Conservation (phyloP, 441 rosid species). For the Dalechampia spathulata region DNA sequence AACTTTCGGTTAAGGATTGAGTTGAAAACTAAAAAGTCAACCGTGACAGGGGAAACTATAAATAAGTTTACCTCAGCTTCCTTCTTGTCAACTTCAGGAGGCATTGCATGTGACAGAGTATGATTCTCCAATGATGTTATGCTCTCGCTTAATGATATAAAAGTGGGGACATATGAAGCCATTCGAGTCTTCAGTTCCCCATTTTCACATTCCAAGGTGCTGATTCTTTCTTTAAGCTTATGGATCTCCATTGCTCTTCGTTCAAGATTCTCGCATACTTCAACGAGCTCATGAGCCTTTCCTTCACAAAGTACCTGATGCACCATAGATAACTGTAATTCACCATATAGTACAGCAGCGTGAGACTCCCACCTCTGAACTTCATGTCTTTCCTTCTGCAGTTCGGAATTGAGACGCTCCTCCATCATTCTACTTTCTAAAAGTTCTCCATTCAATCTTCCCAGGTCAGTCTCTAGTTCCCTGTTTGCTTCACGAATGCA, state of each 20-base stretch:
- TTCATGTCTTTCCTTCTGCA: slow-evolving; percentile 38
- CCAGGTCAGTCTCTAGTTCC: slow-evolving; percentile 39
- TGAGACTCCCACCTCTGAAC: slow-evolving; percentile 51
- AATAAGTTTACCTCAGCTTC: slow-evolving; percentile 42
- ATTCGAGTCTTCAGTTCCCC: slow-evolving; percentile 47
- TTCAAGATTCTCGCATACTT: slow-evolving; percentile 39
- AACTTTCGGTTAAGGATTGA: no score
- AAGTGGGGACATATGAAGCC: slow-evolving; percentile 44
- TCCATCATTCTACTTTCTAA: slow-evolving; percentile 43
- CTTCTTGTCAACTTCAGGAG: slow-evolving; percentile 22
- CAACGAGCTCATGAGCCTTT: slow-evolving; percentile 45
- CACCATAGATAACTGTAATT: slow-evolving; percentile 47
- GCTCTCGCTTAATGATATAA: slow-evolving; percentile 49
- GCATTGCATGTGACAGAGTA: slow-evolving; percentile 25
- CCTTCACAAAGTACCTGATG: slow-evolving; percentile 53
- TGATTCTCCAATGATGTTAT: slow-evolving; percentile 58
- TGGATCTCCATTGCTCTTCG: slow-evolving; percentile 37
- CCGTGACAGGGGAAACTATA: no score
- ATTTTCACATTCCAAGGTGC: slow-evolving; percentile 50
- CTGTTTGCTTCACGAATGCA: slow-evolving; percentile 31
- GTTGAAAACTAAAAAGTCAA: no score
- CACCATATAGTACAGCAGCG: slow-evolving; percentile 38
- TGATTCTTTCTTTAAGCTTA: slow-evolving; percentile 48
- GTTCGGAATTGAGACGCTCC: slow-evolving; percentile 43
- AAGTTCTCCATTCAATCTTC: slow-evolving; percentile 33